phyloP scores from a whole-genome alignment of 345 rosid species.

The Anacardium occidentale region DNA sequence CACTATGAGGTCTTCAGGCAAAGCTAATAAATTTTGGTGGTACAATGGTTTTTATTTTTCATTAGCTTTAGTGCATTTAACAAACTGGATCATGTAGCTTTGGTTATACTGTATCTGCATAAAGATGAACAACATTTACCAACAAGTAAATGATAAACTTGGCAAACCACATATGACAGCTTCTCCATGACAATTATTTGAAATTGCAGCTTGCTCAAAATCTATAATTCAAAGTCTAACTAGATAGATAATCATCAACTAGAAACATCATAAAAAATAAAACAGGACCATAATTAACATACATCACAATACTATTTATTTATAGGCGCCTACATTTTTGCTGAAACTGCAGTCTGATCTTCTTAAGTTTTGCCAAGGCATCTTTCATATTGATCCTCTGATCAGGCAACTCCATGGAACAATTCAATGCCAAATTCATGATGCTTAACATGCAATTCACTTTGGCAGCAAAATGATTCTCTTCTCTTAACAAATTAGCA shows the following conservation, averaged over 20 bases:
- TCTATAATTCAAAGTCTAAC: too few relatives aligned
- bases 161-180: too few relatives aligned
- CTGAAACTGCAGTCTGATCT: neutral
- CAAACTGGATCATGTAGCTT: too few relatives aligned
- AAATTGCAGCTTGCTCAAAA: too few relatives aligned
- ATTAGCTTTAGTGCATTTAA: too few relatives aligned
- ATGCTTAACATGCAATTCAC: neutral
- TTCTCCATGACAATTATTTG: too few relatives aligned
- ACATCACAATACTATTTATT: neutral
- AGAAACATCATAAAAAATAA: neutral
- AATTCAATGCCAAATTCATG: neutral
- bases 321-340: neutral
- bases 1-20: conserved; percentile 24
- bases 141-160: too few relatives aligned
- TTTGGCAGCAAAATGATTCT: neutral
- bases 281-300: neutral
- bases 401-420: neutral
- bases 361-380: neutral
- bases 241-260: too few relatives aligned
- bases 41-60: too few relatives aligned
- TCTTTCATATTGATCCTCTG: neutral
- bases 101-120: too few relatives aligned
- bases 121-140: too few relatives aligned
- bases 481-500: neutral
- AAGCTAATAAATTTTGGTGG: neutral